Evolutionary conservation across 176 grass and related monocot genomes (phyloP).

Genomic region (Elymus sibiricus): DNA sequence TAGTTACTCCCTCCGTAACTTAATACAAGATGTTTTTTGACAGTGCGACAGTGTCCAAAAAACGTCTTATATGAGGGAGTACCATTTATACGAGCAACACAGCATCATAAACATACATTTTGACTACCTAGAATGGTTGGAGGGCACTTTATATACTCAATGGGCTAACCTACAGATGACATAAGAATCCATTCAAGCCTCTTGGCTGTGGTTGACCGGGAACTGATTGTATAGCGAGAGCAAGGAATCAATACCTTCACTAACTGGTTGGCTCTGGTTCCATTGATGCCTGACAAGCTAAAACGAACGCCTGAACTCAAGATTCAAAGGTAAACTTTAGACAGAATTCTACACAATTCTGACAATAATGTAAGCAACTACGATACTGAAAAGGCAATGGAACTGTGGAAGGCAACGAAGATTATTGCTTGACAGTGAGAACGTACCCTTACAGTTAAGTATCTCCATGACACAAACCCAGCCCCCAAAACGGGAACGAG

Average conservation of each 20-base stretch:
- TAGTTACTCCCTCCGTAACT: neutral
- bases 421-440: neutral
- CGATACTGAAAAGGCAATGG: neutral
- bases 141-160: neutral
- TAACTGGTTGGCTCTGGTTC: neutral
- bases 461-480: constrained; percentile 26
- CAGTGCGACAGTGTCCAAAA: too few relatives aligned
- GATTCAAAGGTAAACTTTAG: neutral
- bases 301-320: constrained; percentile 27
- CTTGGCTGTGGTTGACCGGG: neutral
- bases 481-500: neutral
- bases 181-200: neutral
- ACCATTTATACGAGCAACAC: neutral
- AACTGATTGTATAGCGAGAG: neutral
- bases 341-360: neutral
- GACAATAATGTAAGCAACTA: neutral
- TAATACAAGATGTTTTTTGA: too few relatives aligned
- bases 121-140: neutral
- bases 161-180: neutral
- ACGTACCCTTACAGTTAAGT: constrained; percentile 18
- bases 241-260: constrained; percentile 21
- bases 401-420: neutral
- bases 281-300: neutral
- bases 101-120: neutral
- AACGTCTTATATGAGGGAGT: too few relatives aligned